A percentile compares a stretch with the other conserved stretches of the same genome.
These are phyloP conservation scores for Trametes maxima DNA, from an alignment of 768 basidiomycete genomes.

Conservation along the genomic window DNA sequence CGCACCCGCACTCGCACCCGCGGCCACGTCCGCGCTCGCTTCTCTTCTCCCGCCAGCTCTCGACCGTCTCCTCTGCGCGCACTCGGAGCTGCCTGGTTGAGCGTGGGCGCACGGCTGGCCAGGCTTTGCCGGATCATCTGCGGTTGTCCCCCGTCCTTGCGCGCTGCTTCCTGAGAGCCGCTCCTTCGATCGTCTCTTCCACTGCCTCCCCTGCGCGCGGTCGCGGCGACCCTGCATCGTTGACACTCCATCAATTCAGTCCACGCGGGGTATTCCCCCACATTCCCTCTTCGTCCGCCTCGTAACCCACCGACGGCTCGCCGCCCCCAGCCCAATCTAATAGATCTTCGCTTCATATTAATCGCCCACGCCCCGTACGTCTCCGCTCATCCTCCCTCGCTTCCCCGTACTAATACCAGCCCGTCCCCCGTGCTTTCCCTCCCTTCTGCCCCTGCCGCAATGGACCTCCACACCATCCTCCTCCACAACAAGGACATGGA, in stretches of 20 bases:
- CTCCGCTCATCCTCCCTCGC: conserved; percentile 7
- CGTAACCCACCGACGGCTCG: conserved; percentile 8
- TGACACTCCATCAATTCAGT: conserved; percentile 15
- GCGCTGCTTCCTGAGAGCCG: conserved; percentile 3
- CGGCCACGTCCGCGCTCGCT: background rate
- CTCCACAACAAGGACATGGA: conserved; percentile 25
- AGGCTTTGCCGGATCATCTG: conserved; percentile 21
- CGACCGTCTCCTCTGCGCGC: background rate
- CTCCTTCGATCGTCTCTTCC: conserved; percentile 13
- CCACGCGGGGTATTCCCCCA: conserved; percentile 22
- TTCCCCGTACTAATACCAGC: conserved; percentile 18
- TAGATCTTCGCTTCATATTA: conserved; percentile 16
- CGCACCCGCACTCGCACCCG: background rate
- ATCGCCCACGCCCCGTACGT: conserved; percentile 7
- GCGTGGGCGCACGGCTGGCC: background rate
- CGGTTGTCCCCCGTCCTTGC: conserved; percentile 10
- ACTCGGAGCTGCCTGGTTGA: background rate
- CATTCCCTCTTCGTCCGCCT: conserved; percentile 12
- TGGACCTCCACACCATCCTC: conserved; percentile 23
- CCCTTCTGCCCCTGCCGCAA: conserved; percentile 19
- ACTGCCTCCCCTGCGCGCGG: conserved; percentile 14
- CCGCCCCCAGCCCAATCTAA: conserved; percentile 18
- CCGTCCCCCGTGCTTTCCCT: conserved; percentile 11
- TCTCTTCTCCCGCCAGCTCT: background rate
- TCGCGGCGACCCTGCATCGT: conserved; percentile 12